phyloP scores from a whole-genome alignment of 83 land plant species.

The Thuja plicata region DNA sequence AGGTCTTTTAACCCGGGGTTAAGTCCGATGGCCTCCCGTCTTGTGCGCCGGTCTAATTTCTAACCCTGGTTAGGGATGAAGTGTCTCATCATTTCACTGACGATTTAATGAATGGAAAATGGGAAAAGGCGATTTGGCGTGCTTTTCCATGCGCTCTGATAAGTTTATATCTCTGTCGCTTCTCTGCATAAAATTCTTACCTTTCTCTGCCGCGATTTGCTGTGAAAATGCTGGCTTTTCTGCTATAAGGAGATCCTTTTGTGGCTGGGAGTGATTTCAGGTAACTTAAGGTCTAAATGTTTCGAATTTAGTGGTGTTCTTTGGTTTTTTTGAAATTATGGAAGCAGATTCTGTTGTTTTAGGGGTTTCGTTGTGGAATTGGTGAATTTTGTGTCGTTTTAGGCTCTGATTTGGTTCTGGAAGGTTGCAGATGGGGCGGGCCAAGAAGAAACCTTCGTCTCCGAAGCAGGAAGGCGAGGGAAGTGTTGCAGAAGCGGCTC shows the following conservation, averaged over 20 bases:
- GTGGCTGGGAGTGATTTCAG: background rate
- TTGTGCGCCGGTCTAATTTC: background rate
- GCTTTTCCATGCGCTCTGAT: background rate
- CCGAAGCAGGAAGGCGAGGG: background rate
- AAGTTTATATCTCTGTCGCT: background rate
- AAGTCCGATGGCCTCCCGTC: background rate
- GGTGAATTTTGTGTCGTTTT: background rate
- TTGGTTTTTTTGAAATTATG: background rate
- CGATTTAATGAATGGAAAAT: background rate
- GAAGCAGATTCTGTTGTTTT: background rate
- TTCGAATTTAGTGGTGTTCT: background rate
- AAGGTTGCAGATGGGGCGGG: slow-evolving; percentile 2
- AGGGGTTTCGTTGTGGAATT: background rate
- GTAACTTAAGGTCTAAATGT: background rate
- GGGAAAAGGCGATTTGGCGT: background rate
- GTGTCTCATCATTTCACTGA: background rate
- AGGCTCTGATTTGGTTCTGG: too few species aligned
- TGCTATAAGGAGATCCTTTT: background rate
- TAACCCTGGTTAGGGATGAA: background rate
- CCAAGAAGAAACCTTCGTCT: background rate
- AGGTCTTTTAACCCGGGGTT: background rate
- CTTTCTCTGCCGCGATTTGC: background rate
- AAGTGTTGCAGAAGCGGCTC: background rate
- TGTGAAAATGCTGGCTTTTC: background rate
- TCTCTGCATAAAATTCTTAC: background rate